These are phyloP conservation scores for Candida ficus DNA, from an alignment of 805 yeast genomes.

Conservation along the genomic window DNA sequence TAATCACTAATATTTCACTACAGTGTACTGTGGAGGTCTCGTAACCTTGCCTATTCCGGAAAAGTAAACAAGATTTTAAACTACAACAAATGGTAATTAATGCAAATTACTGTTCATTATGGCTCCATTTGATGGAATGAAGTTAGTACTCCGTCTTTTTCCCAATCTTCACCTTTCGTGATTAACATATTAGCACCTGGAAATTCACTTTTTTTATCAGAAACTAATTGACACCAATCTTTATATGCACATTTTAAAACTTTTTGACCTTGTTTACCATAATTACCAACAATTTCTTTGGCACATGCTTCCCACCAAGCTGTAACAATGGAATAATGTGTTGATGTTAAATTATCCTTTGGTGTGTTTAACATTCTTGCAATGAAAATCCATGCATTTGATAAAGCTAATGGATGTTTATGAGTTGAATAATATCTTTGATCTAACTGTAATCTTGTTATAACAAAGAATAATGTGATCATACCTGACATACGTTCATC, in stretches of 20 bases:
- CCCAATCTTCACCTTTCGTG: constrained; percentile 80
- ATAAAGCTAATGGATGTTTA: constrained; percentile 51
- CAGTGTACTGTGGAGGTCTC: not conserved
- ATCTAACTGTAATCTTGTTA: constrained; percentile 48
- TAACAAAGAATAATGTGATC: constrained; percentile 69
- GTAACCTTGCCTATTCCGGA: not conserved
- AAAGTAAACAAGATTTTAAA: not conserved
- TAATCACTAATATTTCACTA: no score
- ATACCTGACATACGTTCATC: constrained; percentile 88
- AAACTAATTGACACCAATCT: constrained; percentile 49
- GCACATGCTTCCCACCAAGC: constrained; percentile 94
- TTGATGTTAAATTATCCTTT: constrained; percentile 45
- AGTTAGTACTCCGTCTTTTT: constrained; percentile 38
- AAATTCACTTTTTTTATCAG: constrained; percentile 37
- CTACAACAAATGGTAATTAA: no score
- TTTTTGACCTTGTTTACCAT: constrained; percentile 69
- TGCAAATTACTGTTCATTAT: constrained; percentile 6
- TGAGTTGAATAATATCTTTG: constrained; percentile 23
- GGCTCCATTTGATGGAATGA: constrained; percentile 31
- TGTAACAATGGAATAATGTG: constrained; percentile 66
- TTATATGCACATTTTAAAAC: constrained; percentile 41
- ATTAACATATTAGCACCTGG: constrained; percentile 78
- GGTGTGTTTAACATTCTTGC: constrained; percentile 66
- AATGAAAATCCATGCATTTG: constrained; percentile 63
- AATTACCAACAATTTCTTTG: constrained; percentile 44